Conservation (phyloP, 768 basidiomycete genomes). For the Mycena vitilis region DNA sequence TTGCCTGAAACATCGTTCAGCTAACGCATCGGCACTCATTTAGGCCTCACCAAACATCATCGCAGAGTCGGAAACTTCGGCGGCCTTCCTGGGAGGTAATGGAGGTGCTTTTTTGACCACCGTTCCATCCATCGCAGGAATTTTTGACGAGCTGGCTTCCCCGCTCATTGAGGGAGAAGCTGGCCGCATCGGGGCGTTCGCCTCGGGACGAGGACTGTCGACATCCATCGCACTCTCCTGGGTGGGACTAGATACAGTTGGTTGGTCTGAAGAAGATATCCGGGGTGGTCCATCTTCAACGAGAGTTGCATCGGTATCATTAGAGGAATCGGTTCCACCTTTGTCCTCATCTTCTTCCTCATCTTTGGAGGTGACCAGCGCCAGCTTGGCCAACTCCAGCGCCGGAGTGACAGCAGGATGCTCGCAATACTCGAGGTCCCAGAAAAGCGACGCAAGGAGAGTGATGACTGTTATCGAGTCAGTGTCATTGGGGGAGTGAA, state of each 20-base stretch:
- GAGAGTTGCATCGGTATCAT: slow-evolving; percentile 89
- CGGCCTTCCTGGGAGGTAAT: slow-evolving; percentile 65
- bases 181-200: slow-evolving; percentile 3
- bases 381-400: slow-evolving; percentile 89
- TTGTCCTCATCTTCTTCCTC: slow-evolving; percentile 89
- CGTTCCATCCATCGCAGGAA: slow-evolving; percentile 42
- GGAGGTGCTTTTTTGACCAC: slow-evolving; percentile 60
- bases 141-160: slow-evolving; percentile 39
- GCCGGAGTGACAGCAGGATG: slow-evolving; percentile 82
- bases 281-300: slow-evolving; percentile 77
- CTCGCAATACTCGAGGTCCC: slow-evolving; percentile 75
- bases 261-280: slow-evolving; percentile 38
- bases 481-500: slow-evolving; percentile 20
- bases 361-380: slow-evolving; percentile 89
- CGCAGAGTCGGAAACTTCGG: slow-evolving; percentile 71
- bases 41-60: slow-evolving; percentile 86
- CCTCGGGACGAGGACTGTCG: slow-evolving; percentile 51
- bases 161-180: slow-evolving; percentile 24
- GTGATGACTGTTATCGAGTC: slow-evolving; percentile 69
- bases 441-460: slow-evolving; percentile 84
- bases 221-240: slow-evolving; percentile 66
- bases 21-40: background rate
- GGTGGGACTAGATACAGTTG: slow-evolving; percentile 45
- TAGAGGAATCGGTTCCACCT: slow-evolving; percentile 82
- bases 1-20: slow-evolving; percentile 66